These are phyloP conservation scores for Jaenimonas drosophilae DNA, from an alignment of 208 protist genomes.

Conservation along the genomic window DNA sequence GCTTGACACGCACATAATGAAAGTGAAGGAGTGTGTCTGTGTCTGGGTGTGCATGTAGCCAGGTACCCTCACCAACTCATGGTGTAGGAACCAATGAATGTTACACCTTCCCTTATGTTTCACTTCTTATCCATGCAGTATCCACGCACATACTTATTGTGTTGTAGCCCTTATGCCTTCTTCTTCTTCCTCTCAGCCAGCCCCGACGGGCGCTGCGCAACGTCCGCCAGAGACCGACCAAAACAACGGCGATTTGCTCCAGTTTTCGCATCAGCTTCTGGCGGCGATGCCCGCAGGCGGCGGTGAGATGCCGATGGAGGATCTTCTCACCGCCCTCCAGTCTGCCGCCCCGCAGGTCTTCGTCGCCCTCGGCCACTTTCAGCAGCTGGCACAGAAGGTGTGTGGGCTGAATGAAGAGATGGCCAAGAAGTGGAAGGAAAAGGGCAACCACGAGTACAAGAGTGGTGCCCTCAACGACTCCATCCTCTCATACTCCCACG, in stretches of 20 bases:
- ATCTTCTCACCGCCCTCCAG: conserved; percentile 25
- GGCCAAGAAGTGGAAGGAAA: conserved; percentile 70
- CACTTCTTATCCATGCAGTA: no score
- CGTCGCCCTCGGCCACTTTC: conserved; percentile 20
- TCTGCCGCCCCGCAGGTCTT: conserved; percentile 21
- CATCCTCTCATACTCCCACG: conserved; percentile 61
- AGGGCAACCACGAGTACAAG: conserved; percentile 55
- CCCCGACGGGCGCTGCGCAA: no score
- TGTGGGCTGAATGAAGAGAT: conserved; percentile 34
- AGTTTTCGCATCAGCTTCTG: conserved; percentile 16
- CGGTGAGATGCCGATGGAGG: conserved; percentile 35
- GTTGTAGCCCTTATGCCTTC: no score
- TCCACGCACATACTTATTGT: no score
- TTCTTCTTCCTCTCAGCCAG: no score
- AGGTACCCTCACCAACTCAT: no score
- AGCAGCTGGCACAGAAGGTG: conserved; percentile 13
- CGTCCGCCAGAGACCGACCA: conserved; percentile 29
- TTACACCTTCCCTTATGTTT: no score
- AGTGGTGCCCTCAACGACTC: conserved; percentile 26
- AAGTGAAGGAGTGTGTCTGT: no score
- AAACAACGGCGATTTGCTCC: conserved; percentile 33
- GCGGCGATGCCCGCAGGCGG: conserved; percentile 12
- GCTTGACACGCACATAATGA: no score
- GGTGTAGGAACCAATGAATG: no score
- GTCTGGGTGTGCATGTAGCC: no score